These are phyloP conservation scores for Aspergillus brunneoviolaceus DNA, from an alignment of 2,329 filamentous ascomycete genomes.

Conservation along the genomic window DNA sequence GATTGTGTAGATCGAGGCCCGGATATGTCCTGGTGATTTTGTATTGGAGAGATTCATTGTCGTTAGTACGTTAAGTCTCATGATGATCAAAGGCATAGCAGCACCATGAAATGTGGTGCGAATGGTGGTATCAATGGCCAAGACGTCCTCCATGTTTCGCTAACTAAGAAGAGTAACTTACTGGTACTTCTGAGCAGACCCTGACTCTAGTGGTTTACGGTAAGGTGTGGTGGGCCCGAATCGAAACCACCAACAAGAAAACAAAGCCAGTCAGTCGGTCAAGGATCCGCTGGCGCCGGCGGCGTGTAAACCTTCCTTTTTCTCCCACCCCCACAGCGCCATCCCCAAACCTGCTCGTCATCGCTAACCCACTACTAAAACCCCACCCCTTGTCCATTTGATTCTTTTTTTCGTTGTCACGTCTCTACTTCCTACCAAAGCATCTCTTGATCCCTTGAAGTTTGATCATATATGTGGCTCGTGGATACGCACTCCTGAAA, in stretches of 20 bases:
- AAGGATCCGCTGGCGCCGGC: not conserved
- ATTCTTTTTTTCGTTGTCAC: not conserved
- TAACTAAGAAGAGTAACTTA: too few species aligned
- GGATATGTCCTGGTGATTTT: constrained; percentile 17
- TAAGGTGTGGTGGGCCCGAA: not conserved
- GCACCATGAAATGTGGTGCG: too few species aligned
- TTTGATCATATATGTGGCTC: too few species aligned
- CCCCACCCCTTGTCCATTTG: not conserved
- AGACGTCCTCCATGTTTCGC: too few species aligned
- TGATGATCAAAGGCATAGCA: too few species aligned
- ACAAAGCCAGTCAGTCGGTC: too few species aligned
- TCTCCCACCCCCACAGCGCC: constrained; percentile 6
- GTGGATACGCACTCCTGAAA: too few species aligned
- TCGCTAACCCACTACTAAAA: constrained; percentile 3
- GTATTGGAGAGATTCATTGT: not conserved
- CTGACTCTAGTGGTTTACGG: not conserved
- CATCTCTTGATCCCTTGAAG: too few species aligned
- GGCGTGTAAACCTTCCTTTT: constrained; percentile 16
- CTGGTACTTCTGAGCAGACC: not conserved
- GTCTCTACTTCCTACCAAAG: not conserved
- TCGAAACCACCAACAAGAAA: too few species aligned
- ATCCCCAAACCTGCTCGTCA: not conserved
- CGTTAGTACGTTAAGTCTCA: too few species aligned
- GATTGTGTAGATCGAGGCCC: constrained; percentile 12
- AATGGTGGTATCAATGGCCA: too few species aligned